phyloP scores from a whole-genome alignment of 225 moss, liverwort and hornwort genomes.

The Pseudisothecium myosuroides region DNA sequence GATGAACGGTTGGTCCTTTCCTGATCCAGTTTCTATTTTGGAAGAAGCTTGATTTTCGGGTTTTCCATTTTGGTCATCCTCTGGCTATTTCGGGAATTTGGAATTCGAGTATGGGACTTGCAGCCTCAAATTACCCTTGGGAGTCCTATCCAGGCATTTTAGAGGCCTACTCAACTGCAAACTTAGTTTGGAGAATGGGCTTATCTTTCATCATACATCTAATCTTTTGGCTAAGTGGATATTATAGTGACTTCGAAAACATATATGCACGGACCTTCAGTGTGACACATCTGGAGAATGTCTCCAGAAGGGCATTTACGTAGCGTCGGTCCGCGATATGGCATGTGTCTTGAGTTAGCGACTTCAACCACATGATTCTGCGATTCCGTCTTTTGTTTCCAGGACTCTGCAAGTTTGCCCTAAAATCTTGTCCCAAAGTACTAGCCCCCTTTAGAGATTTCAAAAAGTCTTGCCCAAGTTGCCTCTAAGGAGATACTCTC shows the following conservation, averaged over 20 bases:
- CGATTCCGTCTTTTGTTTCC: not conserved
- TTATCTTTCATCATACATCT: not conserved
- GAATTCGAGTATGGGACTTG: not conserved
- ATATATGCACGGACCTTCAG: not conserved
- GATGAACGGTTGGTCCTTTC: not conserved
- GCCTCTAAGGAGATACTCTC: not conserved
- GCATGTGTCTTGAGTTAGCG: not conserved
- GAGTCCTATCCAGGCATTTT: not conserved
- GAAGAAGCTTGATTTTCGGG: not conserved
- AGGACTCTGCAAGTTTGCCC: not conserved
- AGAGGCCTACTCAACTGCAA: too few relatives aligned
- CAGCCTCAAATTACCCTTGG: not conserved
- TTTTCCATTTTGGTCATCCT: not conserved
- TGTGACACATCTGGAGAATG: not conserved
- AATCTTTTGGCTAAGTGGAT: not conserved
- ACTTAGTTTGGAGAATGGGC: not conserved
- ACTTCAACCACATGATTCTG: not conserved
- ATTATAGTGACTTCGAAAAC: not conserved
- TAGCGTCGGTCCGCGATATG: not conserved
- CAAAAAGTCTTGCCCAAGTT: not conserved
- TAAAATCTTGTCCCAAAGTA: not conserved
- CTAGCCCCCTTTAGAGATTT: not conserved
- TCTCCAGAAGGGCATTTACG: not conserved
- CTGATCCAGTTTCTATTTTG: not conserved
- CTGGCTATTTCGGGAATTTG: not conserved